phyloP scores from a whole-genome alignment of 2,329 filamentous ascomycete genomes.

The Zymoseptoria brevis region DNA sequence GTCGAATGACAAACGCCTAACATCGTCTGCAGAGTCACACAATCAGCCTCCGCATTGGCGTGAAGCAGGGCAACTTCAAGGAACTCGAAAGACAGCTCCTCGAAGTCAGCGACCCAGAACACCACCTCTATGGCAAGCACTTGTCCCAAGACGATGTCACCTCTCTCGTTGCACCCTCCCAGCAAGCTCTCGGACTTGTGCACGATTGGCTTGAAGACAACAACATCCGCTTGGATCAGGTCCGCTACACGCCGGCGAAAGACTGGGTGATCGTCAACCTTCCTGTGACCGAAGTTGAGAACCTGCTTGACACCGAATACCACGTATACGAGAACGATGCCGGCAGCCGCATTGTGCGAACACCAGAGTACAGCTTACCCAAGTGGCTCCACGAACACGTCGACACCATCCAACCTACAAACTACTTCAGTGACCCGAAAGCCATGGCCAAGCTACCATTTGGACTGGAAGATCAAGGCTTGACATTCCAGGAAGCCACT shows the following conservation, averaged over 20 bases:
- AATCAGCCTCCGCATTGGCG: slow-evolving; percentile 1
- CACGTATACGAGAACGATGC: slow-evolving; percentile 43
- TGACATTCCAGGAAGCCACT: neutral
- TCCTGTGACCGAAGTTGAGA: slow-evolving; percentile 35
- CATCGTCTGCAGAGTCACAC: slow-evolving; percentile 1
- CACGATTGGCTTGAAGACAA: slow-evolving; percentile 39
- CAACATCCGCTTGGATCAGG: slow-evolving; percentile 23
- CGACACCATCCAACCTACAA: slow-evolving; percentile 53
- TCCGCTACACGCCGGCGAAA: slow-evolving; percentile 13
- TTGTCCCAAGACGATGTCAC: slow-evolving; percentile 45
- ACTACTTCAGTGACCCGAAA: slow-evolving; percentile 22
- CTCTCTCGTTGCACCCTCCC: slow-evolving; percentile 45
- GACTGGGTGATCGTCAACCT: slow-evolving; percentile 55
- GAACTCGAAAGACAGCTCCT: slow-evolving; percentile 36
- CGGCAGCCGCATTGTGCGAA: slow-evolving; percentile 43
- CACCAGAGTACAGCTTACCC: slow-evolving; percentile 56
- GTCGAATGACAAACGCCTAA: neutral
- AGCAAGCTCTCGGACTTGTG: slow-evolving; percentile 44
- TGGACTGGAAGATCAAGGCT: neutral
- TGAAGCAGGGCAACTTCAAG: slow-evolving; percentile 1
- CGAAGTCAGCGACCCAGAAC: slow-evolving; percentile 47
- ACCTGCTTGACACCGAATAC: slow-evolving; percentile 52
- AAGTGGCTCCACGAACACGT: slow-evolving; percentile 47
- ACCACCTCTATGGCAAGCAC: slow-evolving; percentile 47
- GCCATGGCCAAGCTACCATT: slow-evolving; percentile 1